Base-by-base conservation (phyloP, 768 basidiomycete genomes). In the Leccinum truebloodii region DNA sequence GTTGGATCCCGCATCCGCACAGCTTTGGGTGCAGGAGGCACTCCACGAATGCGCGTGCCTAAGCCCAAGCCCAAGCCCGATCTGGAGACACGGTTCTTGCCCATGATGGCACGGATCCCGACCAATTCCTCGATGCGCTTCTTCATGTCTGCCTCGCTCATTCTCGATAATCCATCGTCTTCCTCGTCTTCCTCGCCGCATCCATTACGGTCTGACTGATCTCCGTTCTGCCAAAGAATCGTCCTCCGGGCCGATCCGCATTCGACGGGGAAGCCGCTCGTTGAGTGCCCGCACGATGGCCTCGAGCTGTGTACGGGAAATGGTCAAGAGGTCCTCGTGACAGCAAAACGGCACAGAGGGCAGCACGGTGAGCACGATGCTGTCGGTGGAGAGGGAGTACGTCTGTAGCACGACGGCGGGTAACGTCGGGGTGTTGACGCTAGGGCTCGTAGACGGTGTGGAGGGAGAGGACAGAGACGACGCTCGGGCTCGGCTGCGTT, bases 321-420 rank as follows among this genome's bases (percentile, higher is more conserved):
- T 89, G 1, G 81, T 79, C 57, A 89, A 67, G 46, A 90, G 79
- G 64, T 91, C 88, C 60, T 88, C 86, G 68, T 91, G 87, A 71
- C 87, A 89, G 73, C 86, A 87, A 74, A 90, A 91, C 0, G 88
- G 88, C 10, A 81, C 75, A 24, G 71, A 72, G 48, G 80, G 75
- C 13, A 90, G 78, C 7, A 87, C 79, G 0, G 86, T 89, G 69
- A 90, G 83, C 46, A 89, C 78, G 46, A 90, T 75, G 8, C 82
- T 84, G 63, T 85, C 81, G 2, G 80, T 73, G 16, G 71, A 67
- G 59, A 67, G 55, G 30, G 81, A 80, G 59, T 86, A 83, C 59
- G 83, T 83, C 67, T 89, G 86, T 13, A 90, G 74, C 1, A 87
- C 85, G 44, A 89, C 73, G 57, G 81, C 75, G 4, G 78, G 74